Evolutionary conservation across 495 filamentous ascomycete species (phyloP).

Genomic region (Cercophora scortea): DNA sequence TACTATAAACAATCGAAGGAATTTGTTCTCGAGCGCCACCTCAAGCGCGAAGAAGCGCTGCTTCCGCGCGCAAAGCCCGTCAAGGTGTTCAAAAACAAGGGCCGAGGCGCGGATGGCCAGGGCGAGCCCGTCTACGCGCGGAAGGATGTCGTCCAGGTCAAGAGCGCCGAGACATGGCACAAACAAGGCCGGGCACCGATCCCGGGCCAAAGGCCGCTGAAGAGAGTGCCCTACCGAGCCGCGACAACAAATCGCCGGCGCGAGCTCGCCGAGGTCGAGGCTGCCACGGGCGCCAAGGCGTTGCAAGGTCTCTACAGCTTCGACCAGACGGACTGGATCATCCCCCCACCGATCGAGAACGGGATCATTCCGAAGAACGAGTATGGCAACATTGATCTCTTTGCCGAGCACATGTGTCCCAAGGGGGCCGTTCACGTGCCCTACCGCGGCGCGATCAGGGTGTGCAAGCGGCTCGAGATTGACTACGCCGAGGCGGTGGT

Average conservation of each 20-base stretch:
- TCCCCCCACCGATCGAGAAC: slow-evolving; percentile 72
- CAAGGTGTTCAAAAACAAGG: slow-evolving; percentile 61
- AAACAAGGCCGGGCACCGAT: slow-evolving; percentile 81
- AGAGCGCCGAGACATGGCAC: slow-evolving; percentile 94
- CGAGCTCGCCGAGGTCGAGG: slow-evolving; percentile 77
- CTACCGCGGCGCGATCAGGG: slow-evolving; percentile 60
- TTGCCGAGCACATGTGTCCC: slow-evolving; percentile 88
- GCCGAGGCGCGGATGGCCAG: slow-evolving; percentile 55
- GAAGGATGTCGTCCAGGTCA: slow-evolving; percentile 72
- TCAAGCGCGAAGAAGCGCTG: slow-evolving; percentile 88
- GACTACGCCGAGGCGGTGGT: slow-evolving; percentile 93
- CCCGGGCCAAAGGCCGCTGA: slow-evolving; percentile 64
- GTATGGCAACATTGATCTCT: slow-evolving; percentile 96
- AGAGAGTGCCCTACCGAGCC: slow-evolving; percentile 81
- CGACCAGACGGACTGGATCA: slow-evolving; percentile 90
- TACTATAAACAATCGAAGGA: slow-evolving; percentile 80
- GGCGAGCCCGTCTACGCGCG: slow-evolving; percentile 77
- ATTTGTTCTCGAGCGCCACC: slow-evolving; percentile 77
- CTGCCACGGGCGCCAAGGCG: slow-evolving; percentile 69
- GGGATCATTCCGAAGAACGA: slow-evolving; percentile 90
- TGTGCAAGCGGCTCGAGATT: slow-evolving; percentile 78
- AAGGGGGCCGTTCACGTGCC: slow-evolving; percentile 77
- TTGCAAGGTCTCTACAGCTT: slow-evolving; percentile 77
- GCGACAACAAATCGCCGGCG: slow-evolving; percentile 83
- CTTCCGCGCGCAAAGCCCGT: slow-evolving; percentile 59